These are phyloP conservation scores for Flaveria sonorensis DNA, from an alignment of 129 eudicot species.

Conservation along the genomic window DNA sequence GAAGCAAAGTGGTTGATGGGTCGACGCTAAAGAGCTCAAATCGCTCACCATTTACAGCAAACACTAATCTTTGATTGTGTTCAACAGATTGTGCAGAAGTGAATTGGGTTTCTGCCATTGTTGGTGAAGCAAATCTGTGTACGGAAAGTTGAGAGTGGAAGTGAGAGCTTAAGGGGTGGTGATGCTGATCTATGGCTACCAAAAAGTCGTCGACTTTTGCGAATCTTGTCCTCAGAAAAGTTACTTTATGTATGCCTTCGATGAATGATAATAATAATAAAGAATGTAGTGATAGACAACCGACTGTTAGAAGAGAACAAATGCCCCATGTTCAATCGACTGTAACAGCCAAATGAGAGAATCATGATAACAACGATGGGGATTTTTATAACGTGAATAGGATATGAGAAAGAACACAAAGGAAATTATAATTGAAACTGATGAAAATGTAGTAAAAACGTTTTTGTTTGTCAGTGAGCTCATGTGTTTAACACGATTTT, in stretches of 20 bases:
- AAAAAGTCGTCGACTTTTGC: slow-evolving; percentile 10
- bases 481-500: no score
- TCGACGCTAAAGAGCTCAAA: slow-evolving; percentile 53
- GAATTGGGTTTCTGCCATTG: slow-evolving; percentile 3
- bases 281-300: not conserved
- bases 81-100: not conserved
- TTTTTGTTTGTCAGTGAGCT: no score
- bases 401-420: no score
- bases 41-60: slow-evolving; percentile 69
- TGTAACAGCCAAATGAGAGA: not conserved
- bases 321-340: not conserved
- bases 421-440: no score
- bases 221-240: not conserved
- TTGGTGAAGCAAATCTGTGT: slow-evolving; percentile 6
- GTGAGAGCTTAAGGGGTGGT: not conserved
- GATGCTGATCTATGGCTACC: not conserved
- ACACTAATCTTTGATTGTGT: slow-evolving; percentile 37
- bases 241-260: not conserved
- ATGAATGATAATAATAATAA: no score
- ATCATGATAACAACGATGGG: not conserved
- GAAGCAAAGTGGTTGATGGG: slow-evolving; percentile 81
- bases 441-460: no score
- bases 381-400: no score
- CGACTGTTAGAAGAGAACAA: not conserved
- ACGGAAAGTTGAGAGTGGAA: not conserved